Base-by-base conservation (phyloP, 1,139 yeast species). In the Yamadazyma mexicana region DNA sequence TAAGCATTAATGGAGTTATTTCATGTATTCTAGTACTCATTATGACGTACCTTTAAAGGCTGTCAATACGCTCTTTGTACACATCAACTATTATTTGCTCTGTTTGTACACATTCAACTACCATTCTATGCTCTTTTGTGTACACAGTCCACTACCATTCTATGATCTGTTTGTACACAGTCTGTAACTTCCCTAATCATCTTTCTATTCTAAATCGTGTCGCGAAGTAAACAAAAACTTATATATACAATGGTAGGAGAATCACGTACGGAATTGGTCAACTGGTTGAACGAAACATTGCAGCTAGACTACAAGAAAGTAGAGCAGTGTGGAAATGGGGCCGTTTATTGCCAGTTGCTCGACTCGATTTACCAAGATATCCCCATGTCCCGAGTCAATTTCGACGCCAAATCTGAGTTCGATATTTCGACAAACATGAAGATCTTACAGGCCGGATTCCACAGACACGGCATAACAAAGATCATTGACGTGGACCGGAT, bases 241-340 rank as follows among this genome's bases (percentile, higher is more conserved):
- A 12, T n/a, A n/a, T 9, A 17, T 10, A 30, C 8, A 25, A 44
- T 55, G 38, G 62, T 79, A 54, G 86, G 87, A 23, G 89, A 84
- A 54, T 84, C 94, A 20, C 78, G 98, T 52, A 81, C 84, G 36
- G 97, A 89, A 53, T 75, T 92, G 22, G 66, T 94, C 44, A 77
- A 75, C 43, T 94, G 98, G 98, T 73, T 92, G 49, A 91, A 91
- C 57, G 69, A 75, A 36, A 76, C 87, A 5, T 70, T 88, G 33
- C 76, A 75, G 38, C 62, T 89, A 31, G 73, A 81, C 47, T 78
- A 86, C 52, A 73, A 81, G 38, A 88, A 86, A 55, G 85, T 92
- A 2, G 98, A 94, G 57, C 92, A 89, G 61, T 85, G 96, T 58
- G 99, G 99, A 15, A 81, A 85, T 2, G 99, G 99, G 3, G 96